Evolutionary conservation across 495 filamentous ascomycete species (phyloP), one percentile per base, ranked within the genome.

Genomic region (Penicillium nucicola): DNA sequence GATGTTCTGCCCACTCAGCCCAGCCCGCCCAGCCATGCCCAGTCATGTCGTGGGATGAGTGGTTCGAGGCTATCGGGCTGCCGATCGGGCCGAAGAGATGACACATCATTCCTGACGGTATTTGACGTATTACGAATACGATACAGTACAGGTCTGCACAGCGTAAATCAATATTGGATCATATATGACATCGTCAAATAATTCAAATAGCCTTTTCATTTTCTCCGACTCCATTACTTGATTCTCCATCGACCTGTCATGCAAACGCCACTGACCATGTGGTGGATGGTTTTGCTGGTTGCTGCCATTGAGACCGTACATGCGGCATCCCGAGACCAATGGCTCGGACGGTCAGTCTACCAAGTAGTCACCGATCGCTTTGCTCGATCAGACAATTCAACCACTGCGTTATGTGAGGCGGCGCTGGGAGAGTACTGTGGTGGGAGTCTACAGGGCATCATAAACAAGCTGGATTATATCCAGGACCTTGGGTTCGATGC

Each of bases 311-410:
- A 30, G 22, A 50, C 50, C 23, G 49, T 44, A 43, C 23, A 31
- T 15, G 55, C 55, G 28, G 55, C 55, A 15, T 48, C 38, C 22
- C 51, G 42, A 53, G 55, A 58, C 15, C 32, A 48, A 48, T 58
- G 55, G 55, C 23, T 43, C 31, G 50, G 41, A 50, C 55, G 42
- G 30, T 45, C 42, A 8, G 45, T 58, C 18, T 88, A 87, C 57
- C 84, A 86, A 60, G 74, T 84, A 22, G 63, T 88, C 25, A 86
- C 83, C 10, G 85, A 88, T 60, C 75, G 86, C 14, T 83, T 89
- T 47, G 84, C 84, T 39, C 80, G 78, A 30, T 75, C 81, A 23
- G 70, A 86, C 64, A 82, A 77, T 6, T 78, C 78, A 33, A 45
- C 42, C 42, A 22, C 31, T 5, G 42, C 42, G 13, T 47, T 23